A percentile compares a stretch with the other conserved stretches of the same genome.
These are phyloP conservation scores for Colletotrichum sp. DNA, from an alignment of 2,329 filamentous ascomycete genomes.

Conservation along the genomic window DNA sequence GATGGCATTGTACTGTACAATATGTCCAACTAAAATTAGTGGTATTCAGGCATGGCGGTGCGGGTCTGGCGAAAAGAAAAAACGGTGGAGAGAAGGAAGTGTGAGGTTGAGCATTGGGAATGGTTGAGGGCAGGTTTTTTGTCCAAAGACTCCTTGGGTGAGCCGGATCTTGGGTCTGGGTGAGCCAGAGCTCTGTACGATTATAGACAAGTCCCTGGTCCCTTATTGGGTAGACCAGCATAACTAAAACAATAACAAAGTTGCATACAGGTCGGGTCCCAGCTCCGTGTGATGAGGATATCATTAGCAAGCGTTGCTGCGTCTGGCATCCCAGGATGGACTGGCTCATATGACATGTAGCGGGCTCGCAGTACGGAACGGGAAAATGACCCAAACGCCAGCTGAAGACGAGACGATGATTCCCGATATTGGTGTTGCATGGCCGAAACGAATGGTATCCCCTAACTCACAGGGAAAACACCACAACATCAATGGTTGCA, in stretches of 20 bases:
- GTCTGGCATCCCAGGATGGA: neutral
- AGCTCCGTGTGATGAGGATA: neutral
- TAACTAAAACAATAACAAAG: neutral
- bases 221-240: neutral
- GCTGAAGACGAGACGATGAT: too few species aligned
- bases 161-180: neutral
- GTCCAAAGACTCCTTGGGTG: neutral
- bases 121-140: neutral
- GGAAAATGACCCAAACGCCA: too few species aligned
- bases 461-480: too few species aligned
- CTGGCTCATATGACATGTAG: neutral
- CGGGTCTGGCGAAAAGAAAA: neutral
- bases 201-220: neutral
- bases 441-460: too few species aligned
- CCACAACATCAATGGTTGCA: too few species aligned
- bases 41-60: conserved; percentile 12
- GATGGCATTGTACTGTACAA: conserved; percentile 14
- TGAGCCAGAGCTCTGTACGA: conserved; percentile 1
- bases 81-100: neutral
- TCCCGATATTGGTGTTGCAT: too few species aligned
- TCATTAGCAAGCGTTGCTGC: neutral
- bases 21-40: conserved; percentile 10
- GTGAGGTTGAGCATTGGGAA: neutral
- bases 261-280: neutral
- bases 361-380: too few species aligned